Evolutionary conservation across 768 basidiomycete species (phyloP), one percentile per base, ranked within the genome.

Genomic region (Exidia glandulosa): DNA sequence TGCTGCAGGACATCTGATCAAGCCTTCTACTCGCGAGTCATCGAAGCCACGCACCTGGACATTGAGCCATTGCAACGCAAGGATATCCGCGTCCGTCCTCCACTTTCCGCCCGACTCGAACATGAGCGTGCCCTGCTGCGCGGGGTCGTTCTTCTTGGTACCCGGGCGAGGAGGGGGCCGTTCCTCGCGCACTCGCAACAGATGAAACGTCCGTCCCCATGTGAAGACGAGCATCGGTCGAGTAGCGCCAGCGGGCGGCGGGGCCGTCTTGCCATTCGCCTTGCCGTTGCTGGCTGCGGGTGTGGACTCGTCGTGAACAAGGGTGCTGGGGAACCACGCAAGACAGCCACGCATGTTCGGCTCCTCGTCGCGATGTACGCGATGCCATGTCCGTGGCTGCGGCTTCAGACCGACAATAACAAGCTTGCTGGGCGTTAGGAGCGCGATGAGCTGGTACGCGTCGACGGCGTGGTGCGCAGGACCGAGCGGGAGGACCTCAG

Each of bases 391-490:
- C 67, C 88, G 85, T 7, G 96, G 90, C 0, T 83, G 80, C 2
- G 96, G 96, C 66, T 91, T 94, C 62, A 99, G 70, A 4, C 94
- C 94, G 10, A 98, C 93, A 34, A 98, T 81, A 13, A 99, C 89
- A 3, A 98, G 76, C 69, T 99, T 99, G 27, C 85, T 80, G 0
- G 91, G 84, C 0, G 96, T 99, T 32, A 98, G 77, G 52, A 99
- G 72, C 0, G 94, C 93, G 32, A 90, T 81, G 31, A 96, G 74
- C 58, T 88, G 80, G 67, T 92, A 90, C 9, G 73, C 65, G 68
- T 97, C 96, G 0, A 88, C 89, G 0, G 85, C 70, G 73, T 95
- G 88, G 1, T 82, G 74, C 0, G 77, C 70, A 0, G 86, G 81
- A 10, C 92, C 92, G 1, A 94, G 75, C 1, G 94, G 94, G 16